A percentile compares a stretch with the other conserved stretches of the same genome.
Evolutionary conservation across 2,329 filamentous ascomycete species (phyloP).

Genomic region (Talaromyces islandicus): DNA sequence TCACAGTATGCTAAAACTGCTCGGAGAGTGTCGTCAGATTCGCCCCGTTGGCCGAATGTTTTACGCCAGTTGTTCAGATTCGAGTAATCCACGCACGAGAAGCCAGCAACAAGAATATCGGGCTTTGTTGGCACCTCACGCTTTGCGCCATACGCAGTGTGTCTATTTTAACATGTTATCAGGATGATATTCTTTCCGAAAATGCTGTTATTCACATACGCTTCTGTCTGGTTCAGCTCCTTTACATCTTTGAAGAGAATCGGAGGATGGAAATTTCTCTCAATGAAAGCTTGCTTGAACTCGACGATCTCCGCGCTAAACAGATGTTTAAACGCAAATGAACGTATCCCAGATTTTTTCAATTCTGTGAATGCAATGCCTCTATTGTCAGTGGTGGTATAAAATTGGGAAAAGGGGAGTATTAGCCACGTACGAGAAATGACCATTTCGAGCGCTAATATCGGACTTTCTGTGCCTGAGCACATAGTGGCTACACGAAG

Average conservation of each 20-base stretch:
- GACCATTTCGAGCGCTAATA: constrained; percentile 60
- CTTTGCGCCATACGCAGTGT: constrained; percentile 61
- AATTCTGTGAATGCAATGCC: constrained; percentile 20
- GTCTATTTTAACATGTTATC: constrained; percentile 32
- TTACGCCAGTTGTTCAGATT: constrained; percentile 55
- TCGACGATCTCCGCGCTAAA: constrained; percentile 61
- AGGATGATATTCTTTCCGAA: not conserved
- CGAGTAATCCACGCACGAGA: constrained; percentile 72
- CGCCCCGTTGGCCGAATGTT: constrained; percentile 49
- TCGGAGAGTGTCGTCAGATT: constrained; percentile 61
- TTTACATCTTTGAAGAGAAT: constrained; percentile 55
- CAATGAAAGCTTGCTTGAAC: constrained; percentile 60
- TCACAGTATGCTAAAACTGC: constrained; percentile 55
- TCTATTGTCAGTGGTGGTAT: not conserved
- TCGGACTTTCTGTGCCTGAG: constrained; percentile 69
- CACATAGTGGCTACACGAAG: constrained; percentile 65
- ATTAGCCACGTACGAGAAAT: constrained; percentile 33
- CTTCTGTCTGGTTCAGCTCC: constrained; percentile 46
- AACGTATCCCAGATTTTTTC: constrained; percentile 22
- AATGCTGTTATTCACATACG: constrained; percentile 35
- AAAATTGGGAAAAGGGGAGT: not conserved
- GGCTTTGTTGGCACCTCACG: constrained; percentile 50
- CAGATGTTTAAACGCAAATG: constrained; percentile 47
- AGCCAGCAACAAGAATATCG: constrained; percentile 66
- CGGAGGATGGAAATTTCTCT: constrained; percentile 50